A percentile compares a stretch with the other conserved stretches of the same genome.
These are phyloP conservation scores for Trapa incisa DNA, from an alignment of 345 rosid genomes.

Conservation along the genomic window DNA sequence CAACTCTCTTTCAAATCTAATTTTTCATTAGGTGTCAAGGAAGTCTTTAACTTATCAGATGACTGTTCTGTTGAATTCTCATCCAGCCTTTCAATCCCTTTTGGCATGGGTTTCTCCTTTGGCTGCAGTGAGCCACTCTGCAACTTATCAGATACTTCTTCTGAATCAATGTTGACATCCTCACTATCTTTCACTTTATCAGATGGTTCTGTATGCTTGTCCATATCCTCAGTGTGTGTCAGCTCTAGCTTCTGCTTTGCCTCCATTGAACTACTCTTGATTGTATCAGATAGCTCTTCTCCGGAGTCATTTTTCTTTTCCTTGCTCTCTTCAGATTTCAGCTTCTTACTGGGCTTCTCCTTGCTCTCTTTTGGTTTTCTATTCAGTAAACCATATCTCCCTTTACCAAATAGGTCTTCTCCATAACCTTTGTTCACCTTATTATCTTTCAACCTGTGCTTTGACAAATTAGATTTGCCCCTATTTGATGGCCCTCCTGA, in stretches of 20 bases:
- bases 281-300: conserved; percentile 26
- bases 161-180: conserved; percentile 26
- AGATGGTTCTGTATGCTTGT: conserved; percentile 38
- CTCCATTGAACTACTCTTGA: conserved; percentile 15
- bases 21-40: not conserved
- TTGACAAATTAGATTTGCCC: conserved; percentile 16
- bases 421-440: conserved; percentile 26
- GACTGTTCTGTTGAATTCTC: conserved; percentile 35
- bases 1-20: conserved; percentile 11
- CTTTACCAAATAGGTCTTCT: conserved; percentile 31
- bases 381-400: no score
- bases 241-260: conserved; percentile 1
- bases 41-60: conserved; percentile 26
- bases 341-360: conserved; percentile 12
- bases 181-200: conserved; percentile 37
- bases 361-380: no score
- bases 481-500: conserved; percentile 32
- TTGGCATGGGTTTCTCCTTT: not conserved
- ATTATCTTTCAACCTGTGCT: conserved; percentile 26
- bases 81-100: conserved; percentile 26
- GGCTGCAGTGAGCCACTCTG: conserved; percentile 7
- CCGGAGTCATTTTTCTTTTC: conserved; percentile 25
- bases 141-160: conserved; percentile 31
- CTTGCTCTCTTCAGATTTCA: conserved; percentile 18
- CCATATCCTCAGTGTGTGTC: conserved; percentile 26